These are phyloP conservation scores for Cunninghamia lanceolata DNA, from an alignment of 75 land plant species.

Conservation along the genomic window DNA sequence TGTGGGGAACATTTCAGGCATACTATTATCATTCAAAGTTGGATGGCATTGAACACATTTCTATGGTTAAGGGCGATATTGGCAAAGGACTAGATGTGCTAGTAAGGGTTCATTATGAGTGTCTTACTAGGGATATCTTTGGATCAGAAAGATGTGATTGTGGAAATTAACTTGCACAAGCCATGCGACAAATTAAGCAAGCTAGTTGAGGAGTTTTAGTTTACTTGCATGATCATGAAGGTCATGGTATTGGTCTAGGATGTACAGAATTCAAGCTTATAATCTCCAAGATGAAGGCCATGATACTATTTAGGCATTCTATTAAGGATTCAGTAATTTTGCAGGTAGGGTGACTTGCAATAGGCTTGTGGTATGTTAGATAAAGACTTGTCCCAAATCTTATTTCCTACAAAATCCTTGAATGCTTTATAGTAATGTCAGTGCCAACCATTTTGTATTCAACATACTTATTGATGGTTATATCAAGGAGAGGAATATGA, in stretches of 20 bases:
- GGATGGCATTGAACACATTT: conserved; percentile 96
- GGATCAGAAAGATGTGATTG: conserved; percentile 95
- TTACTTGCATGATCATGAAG: conserved; percentile 97
- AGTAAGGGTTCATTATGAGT: conserved; percentile 94
- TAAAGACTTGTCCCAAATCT: too few species aligned
- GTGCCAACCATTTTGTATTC: too few species aligned
- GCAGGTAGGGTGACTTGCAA: too few species aligned
- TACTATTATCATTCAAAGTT: conserved; percentile 76
- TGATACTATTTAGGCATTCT: conserved; percentile 94
- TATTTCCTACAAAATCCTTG: too few species aligned
- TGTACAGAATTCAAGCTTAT: conserved; percentile 90
- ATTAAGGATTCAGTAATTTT: too few species aligned
- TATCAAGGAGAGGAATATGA: too few species aligned
- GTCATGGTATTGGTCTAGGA: conserved; percentile 93
- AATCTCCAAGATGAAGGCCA: conserved; percentile 88
- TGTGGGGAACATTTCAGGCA: conserved; percentile 81
- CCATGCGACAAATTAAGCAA: conserved; percentile 74
- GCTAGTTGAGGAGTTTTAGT: conserved; percentile 86
- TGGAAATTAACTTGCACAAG: conserved; percentile 78
- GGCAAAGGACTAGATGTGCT: conserved; percentile 88
- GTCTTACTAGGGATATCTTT: conserved; percentile 93
- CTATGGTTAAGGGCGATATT: conserved; percentile 95
- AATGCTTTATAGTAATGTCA: too few species aligned
- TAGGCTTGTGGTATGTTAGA: too few species aligned
- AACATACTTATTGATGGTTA: too few species aligned